Base-by-base conservation (phyloP, 129 eudicot species). In the Tagetes erecta region DNA sequence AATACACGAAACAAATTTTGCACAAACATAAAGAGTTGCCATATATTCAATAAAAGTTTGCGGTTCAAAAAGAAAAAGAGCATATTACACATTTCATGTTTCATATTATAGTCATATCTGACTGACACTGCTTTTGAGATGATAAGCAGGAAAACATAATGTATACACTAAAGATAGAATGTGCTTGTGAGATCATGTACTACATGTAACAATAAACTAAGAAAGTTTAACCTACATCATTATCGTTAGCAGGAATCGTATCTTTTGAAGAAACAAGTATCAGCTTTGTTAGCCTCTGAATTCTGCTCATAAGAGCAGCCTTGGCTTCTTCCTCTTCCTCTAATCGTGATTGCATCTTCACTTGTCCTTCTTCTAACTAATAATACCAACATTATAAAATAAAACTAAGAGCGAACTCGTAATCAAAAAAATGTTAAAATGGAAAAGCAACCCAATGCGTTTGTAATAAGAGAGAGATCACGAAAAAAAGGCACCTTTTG, bases 241-340 rank as follows among this genome's bases (percentile, higher is more conserved):
- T 87, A 52, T 82, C 91, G 20, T 84, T 71, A 72, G 80, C 86
- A 85, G 97, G 97, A 68, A 87, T 77, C 37, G 88, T 67, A 66
- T 91, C 84, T 79, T 95, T 95, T 11, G 99, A 87, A 45, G 99
- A 95, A 76, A 95, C 99, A 46, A 95, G 97, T 76, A 95, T 95
- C 37, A 95, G 73, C 80, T 95, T 95, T 62, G 99, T 95, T 64
- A 95, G 90, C 89, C 99, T 85, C 82, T 95, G 99, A 70, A 95
- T 95, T 81, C 99, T 81, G 79, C 99, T 95, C 97, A 95, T 91
- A 42, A 95, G 84, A 75, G 99, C 99, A 76, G 97, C 96, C 83
- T 95, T 95, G 27, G 96, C 99, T 82, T 95, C 99, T 83, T 95
- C 99, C 83, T 95, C 99, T 82, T 95, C 99, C 80, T 95, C 99